Evolutionary conservation across 2,329 filamentous ascomycete genomes (phyloP).

Genomic region (Aureobasidium sp.): DNA sequence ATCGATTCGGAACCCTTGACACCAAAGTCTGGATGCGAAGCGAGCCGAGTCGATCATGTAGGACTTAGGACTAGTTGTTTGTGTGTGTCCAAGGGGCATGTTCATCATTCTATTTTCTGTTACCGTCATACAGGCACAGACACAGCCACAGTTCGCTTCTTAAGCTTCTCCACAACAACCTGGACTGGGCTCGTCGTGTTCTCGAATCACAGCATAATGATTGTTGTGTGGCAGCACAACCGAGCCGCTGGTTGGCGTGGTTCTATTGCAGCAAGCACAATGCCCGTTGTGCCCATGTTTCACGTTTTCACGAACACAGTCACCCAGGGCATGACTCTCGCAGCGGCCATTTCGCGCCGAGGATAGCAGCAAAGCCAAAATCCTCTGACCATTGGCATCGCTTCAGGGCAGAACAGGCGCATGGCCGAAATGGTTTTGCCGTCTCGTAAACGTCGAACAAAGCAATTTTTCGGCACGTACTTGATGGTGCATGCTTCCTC

Average conservation of each 20-base stretch:
- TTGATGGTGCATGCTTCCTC: conserved; percentile 5
- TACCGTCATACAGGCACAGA: not conserved
- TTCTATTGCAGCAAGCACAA: not conserved
- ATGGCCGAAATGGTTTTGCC: not conserved
- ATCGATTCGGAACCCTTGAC: not conserved
- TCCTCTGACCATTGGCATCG: not conserved
- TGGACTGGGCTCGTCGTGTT: conserved; percentile 1
- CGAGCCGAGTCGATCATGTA: not conserved
- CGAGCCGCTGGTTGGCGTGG: conserved; percentile 10
- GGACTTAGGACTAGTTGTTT: not conserved
- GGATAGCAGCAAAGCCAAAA: conserved; percentile 7
- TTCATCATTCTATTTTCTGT: conserved; percentile 11
- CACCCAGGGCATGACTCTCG: conserved; percentile 6
- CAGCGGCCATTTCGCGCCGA: conserved; percentile 1
- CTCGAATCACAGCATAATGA: conserved; percentile 9
- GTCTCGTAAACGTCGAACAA: not conserved
- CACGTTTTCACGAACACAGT: not conserved
- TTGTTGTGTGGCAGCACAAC: conserved; percentile 1
- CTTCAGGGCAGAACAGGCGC: not conserved
- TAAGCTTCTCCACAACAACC: conserved; percentile 14
- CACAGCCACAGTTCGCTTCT: conserved; percentile 12
- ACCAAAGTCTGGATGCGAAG: not conserved
- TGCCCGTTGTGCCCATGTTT: not conserved
- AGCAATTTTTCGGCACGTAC: not conserved
- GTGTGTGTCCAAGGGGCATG: not conserved